Conservation (phyloP, 2,329 filamentous ascomycete genomes). For the Colletotrichum sp. region DNA sequence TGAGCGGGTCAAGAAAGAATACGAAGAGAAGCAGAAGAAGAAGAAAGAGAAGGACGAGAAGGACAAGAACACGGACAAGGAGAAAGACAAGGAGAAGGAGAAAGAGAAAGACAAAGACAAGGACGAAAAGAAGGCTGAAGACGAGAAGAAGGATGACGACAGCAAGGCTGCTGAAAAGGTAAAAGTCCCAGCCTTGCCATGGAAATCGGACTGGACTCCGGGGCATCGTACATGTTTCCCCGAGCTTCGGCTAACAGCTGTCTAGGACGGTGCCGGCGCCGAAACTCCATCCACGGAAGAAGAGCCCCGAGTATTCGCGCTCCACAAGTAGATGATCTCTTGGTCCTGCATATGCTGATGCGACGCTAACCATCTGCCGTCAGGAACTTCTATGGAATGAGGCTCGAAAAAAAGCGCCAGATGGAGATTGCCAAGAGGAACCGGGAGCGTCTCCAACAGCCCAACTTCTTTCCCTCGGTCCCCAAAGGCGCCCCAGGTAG, state of each 20-base stretch:
- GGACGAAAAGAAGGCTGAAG: conserved; percentile 39
- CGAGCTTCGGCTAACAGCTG: conserved; percentile 34
- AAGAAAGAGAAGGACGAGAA: conserved; percentile 73
- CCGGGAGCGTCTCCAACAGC: conserved; percentile 79
- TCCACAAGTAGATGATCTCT: conserved; percentile 15
- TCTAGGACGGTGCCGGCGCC: conserved; percentile 45
- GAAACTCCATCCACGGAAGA: conserved; percentile 57
- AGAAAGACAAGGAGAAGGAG: conserved; percentile 51
- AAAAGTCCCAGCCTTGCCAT: background rate
- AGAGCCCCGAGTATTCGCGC: conserved; percentile 78
- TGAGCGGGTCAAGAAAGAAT: conserved; percentile 74
- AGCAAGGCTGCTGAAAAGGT: conserved; percentile 24
- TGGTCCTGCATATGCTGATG: background rate
- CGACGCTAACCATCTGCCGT: background rate
- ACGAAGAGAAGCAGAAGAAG: conserved; percentile 73
- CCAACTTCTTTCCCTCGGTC: conserved; percentile 83
- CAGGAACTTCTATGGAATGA: conserved; percentile 86
- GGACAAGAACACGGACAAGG: conserved; percentile 52
- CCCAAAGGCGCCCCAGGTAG: conserved; percentile 64
- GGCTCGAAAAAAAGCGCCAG: conserved; percentile 78
- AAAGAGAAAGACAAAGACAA: conserved; percentile 42
- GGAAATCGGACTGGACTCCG: background rate
- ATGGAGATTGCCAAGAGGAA: conserved; percentile 82
- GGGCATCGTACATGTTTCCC: background rate
- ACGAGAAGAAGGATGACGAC: conserved; percentile 36